Percentiles rank a stretch among this genome's conserved stretches.
phyloP scores from a whole-genome alignment of 306 rosid species.

The Rubus idaeus region DNA sequence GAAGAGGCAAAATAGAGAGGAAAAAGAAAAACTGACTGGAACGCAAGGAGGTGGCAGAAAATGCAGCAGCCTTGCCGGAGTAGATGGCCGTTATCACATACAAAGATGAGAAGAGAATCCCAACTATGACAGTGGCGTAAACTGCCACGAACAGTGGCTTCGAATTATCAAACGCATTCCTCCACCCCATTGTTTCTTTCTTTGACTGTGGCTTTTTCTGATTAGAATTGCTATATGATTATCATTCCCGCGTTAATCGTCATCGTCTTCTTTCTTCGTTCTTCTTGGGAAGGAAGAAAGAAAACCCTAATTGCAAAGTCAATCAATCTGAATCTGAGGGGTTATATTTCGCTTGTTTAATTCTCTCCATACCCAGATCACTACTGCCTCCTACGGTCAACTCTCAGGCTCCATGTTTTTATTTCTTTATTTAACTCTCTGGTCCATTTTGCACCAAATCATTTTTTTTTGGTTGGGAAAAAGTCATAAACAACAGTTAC shows the following conservation, averaged over 20 bases:
- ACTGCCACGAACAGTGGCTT: conserved; percentile 70
- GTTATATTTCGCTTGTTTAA: neutral
- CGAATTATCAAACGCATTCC: conserved; percentile 50
- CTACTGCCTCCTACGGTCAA: neutral
- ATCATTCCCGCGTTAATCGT: neutral
- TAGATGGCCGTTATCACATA: conserved; percentile 72
- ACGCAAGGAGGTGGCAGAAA: conserved; percentile 34
- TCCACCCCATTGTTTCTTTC: conserved; percentile 38
- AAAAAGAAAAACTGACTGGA: conserved; percentile 36
- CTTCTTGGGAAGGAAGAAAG: neutral
- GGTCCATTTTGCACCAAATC: neutral
- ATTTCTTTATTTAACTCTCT: neutral
- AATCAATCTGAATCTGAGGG: conserved; percentile 16
- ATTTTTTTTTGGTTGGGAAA: too few species aligned
- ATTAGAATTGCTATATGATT: neutral
- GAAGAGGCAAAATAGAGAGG: conserved; percentile 15
- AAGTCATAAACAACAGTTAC: too few species aligned
- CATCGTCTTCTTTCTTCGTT: neutral
- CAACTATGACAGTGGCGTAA: conserved; percentile 56
- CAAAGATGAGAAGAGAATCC: conserved; percentile 61
- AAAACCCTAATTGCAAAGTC: neutral
- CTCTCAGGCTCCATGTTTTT: conserved; percentile 13
- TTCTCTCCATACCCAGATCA: neutral
- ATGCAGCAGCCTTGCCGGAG: conserved; percentile 42
- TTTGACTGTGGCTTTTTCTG: neutral